Percentiles rank a stretch among this genome's conserved stretches.
phyloP scores from a whole-genome alignment of 495 filamentous ascomycete genomes.

The Penicillium cataractarum region DNA sequence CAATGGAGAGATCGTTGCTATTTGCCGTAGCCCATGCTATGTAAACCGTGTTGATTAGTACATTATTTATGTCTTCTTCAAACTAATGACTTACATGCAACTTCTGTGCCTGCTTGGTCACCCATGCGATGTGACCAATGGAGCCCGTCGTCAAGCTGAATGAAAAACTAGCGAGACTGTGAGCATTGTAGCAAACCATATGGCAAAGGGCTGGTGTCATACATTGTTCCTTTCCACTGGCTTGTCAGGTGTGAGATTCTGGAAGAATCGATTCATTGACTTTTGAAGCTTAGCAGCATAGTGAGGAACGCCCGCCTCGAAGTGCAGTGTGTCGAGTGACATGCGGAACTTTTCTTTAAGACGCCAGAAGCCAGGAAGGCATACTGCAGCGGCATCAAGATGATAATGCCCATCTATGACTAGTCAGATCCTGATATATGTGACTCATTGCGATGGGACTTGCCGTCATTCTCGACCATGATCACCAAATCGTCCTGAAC shows the following conservation, averaged over 20 bases:
- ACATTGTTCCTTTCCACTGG: constrained; percentile 57
- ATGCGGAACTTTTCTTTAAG: constrained; percentile 76
- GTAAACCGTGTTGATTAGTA: background rate
- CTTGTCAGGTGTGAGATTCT: constrained; percentile 56
- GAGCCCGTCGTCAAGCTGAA: constrained; percentile 67
- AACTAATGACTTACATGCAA: constrained; percentile 55
- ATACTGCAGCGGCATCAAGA: constrained; percentile 68
- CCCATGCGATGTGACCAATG: constrained; percentile 71
- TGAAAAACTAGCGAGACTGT: constrained; percentile 51
- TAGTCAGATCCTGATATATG: background rate
- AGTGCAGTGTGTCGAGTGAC: constrained; percentile 72
- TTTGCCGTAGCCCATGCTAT: constrained; percentile 22
- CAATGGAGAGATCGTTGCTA: constrained; percentile 12
- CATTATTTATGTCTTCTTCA: background rate
- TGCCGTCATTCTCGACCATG: constrained; percentile 67
- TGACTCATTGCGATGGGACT: background rate
- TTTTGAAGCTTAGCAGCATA: constrained; percentile 71
- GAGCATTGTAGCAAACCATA: background rate
- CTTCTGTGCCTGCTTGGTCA: constrained; percentile 59
- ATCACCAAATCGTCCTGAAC: constrained; percentile 77
- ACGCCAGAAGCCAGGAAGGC: constrained; percentile 77
- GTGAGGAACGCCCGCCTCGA: constrained; percentile 71
- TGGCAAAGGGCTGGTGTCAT: too few species aligned
- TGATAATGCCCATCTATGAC: constrained; percentile 66
- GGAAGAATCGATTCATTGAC: constrained; percentile 71